Base-by-base conservation (phyloP, 352 stramenopile genomes). In the Plasmopara viticola region DNA sequence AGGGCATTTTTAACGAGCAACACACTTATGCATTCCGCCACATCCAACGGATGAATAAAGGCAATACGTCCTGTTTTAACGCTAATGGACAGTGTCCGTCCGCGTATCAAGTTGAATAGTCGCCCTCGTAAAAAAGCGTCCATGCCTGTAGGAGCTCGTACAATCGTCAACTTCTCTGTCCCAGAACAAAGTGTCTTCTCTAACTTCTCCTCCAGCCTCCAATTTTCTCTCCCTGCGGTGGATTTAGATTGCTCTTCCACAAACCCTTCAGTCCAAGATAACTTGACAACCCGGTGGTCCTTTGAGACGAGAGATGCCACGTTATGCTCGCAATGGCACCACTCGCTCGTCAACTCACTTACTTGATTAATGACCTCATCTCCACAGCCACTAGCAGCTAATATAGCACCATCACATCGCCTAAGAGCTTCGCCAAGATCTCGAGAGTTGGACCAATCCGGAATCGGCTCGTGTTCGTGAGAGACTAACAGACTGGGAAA, bases 11-110 rank as follows among this genome's bases (percentile, higher is more conserved):
- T 33, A 12, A 51, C 6, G 17, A 66, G 20, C 10, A 78, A 40
- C 33, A 39, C 49, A 31, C 53, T 51, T 9, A 88, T 48, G 18
- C 61, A 64, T 29, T 88, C 80, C 0, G 67, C 75, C 0, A 87
- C 68, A 56, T 91, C 80, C 39, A 68, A 33, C 2, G 69, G 68
- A 56, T 91, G 67, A 28, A 87, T 67, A 33, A 87, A 83, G 15
- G 78, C 71, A 9, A 88, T 58, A n/a, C 63, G 59, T 2, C 75
- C 80, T 44, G 38, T 42, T 45, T 84, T 83, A 14, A 87, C 69
- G 15, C 75, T 76, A 30, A 75, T 64, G 0, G 80, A 91, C 8
- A 91, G 51, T 25, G 74, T 87, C 14, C 80, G 74, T 0, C 74
- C 74, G 48, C 74, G 77, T 14, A 91, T 58, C 64, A 85, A 86